phyloP scores from a whole-genome alignment of 345 rosid genomes.

The Erodium maritimum region DNA sequence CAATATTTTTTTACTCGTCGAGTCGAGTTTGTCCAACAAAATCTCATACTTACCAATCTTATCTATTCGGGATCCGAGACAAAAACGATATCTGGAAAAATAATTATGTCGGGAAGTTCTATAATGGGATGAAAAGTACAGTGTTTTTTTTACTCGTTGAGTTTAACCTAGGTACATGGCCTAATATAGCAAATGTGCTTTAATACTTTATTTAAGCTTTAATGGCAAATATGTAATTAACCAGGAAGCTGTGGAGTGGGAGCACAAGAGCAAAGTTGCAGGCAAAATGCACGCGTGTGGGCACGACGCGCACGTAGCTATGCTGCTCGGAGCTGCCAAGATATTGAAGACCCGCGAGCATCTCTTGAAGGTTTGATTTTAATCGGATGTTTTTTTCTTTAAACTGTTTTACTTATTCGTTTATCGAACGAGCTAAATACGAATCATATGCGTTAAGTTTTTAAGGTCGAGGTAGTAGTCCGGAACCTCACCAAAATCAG shows the following conservation, averaged over 20 bases:
- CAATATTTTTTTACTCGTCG: too few species aligned
- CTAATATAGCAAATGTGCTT: too few species aligned
- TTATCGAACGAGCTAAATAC: not conserved
- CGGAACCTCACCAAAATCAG: too few species aligned
- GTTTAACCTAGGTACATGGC: too few species aligned
- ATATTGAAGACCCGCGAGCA: conserved; percentile 43
- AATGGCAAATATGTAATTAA: too few species aligned
- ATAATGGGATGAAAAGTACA: too few species aligned
- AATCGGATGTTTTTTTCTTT: not conserved
- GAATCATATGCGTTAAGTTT: too few species aligned
- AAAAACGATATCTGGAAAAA: not conserved
- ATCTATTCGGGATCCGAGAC: not conserved
- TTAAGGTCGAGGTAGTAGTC: too few species aligned
- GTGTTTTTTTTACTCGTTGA: too few species aligned
- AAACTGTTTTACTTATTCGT: not conserved
- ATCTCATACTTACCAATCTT: not conserved
- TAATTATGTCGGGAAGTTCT: too few species aligned
- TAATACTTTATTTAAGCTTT: too few species aligned
- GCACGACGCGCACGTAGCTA: conserved; percentile 83
- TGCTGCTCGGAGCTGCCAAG: conserved; percentile 86
- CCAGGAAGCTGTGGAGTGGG: conserved; percentile 90
- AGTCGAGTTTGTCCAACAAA: not conserved
- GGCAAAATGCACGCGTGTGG: conserved; percentile 97
- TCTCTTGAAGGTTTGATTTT: conserved; percentile 26
- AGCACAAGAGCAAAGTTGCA: conserved; percentile 58